phyloP scores from a whole-genome alignment of 2,329 filamentous ascomycete genomes.

The Chaetomium sp. region DNA sequence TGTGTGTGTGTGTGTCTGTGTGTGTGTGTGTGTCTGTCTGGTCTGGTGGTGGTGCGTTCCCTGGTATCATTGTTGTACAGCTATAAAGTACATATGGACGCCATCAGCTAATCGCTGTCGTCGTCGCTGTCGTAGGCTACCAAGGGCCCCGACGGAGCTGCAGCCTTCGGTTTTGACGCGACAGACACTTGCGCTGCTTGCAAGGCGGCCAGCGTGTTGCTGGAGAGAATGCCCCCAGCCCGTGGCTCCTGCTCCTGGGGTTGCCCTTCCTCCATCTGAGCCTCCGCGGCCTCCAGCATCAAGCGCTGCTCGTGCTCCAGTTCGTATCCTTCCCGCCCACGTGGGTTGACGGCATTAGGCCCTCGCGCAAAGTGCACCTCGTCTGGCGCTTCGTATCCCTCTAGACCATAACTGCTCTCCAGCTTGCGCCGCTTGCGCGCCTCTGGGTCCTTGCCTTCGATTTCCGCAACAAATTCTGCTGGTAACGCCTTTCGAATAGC shows the following conservation, averaged over 20 bases:
- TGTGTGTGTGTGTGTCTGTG: too few relatives aligned
- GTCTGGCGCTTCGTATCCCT: slow-evolving; percentile 92
- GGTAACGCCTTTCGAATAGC: slow-evolving; percentile 87
- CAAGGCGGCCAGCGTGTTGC: slow-evolving; percentile 78
- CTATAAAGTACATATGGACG: background rate
- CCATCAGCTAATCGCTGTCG: slow-evolving; percentile 46
- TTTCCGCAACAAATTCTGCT: slow-evolving; percentile 86
- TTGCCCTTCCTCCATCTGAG: slow-evolving; percentile 45
- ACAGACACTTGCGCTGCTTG: slow-evolving; percentile 59
- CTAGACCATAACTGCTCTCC: slow-evolving; percentile 83
- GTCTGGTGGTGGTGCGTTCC: background rate
- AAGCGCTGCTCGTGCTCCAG: slow-evolving; percentile 63
- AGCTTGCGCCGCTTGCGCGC: slow-evolving; percentile 86
- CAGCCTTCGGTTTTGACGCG: slow-evolving; percentile 56
- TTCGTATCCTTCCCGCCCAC: slow-evolving; percentile 61
- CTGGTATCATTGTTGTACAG: slow-evolving; percentile 24
- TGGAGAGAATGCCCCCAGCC: slow-evolving; percentile 73
- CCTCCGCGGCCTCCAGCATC: slow-evolving; percentile 60
- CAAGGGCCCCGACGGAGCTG: slow-evolving; percentile 65
- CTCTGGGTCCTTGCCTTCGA: slow-evolving; percentile 87
- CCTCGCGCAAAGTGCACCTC: slow-evolving; percentile 89
- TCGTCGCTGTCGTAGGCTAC: slow-evolving; percentile 82
- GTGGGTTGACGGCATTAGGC: slow-evolving; percentile 64
- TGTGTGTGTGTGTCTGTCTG: background rate
- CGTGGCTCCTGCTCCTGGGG: slow-evolving; percentile 45